Evolutionary conservation across 768 basidiomycete species (phyloP).

Genomic region (Aureoboletus auriporus): DNA sequence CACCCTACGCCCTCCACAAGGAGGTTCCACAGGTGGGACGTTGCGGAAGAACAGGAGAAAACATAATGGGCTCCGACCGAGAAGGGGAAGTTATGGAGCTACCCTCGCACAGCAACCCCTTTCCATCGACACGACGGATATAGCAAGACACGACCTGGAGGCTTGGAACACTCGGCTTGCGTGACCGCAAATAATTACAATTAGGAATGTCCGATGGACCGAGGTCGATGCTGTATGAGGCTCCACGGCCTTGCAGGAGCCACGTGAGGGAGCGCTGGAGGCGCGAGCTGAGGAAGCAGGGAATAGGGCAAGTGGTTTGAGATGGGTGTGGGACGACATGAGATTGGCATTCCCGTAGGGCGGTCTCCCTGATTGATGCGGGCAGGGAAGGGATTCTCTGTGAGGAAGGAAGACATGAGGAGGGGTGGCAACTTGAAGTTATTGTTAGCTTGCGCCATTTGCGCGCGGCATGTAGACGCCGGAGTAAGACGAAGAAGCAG

Average conservation of each 20-base stretch:
- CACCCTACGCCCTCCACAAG: conserved; percentile 18
- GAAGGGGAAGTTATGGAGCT: conserved; percentile 16
- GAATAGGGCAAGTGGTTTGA: background rate
- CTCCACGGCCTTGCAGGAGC: conserved; percentile 5
- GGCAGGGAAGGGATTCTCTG: conserved; percentile 16
- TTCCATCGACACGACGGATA: conserved; percentile 18
- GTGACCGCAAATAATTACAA: background rate
- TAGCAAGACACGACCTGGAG: conserved; percentile 4
- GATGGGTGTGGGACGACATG: background rate
- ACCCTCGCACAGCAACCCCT: conserved; percentile 16
- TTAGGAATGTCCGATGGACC: conserved; percentile 5
- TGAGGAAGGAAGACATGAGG: conserved; percentile 13
- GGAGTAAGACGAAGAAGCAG: too few relatives aligned
- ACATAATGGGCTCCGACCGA: conserved; percentile 1
- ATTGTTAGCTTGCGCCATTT: conserved; percentile 12
- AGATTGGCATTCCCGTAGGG: conserved; percentile 7
- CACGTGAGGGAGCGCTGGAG: conserved; percentile 6
- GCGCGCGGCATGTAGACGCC: background rate
- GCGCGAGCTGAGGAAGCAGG: background rate
- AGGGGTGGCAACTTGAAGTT: conserved; percentile 2
- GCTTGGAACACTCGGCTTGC: background rate
- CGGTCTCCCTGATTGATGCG: conserved; percentile 6
- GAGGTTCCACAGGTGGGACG: conserved; percentile 4
- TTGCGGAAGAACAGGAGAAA: background rate
- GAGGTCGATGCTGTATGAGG: conserved; percentile 1